These are phyloP conservation scores for Coemansia sp. DNA, from an alignment of 192 early-diverging fungal species.

Conservation along the genomic window DNA sequence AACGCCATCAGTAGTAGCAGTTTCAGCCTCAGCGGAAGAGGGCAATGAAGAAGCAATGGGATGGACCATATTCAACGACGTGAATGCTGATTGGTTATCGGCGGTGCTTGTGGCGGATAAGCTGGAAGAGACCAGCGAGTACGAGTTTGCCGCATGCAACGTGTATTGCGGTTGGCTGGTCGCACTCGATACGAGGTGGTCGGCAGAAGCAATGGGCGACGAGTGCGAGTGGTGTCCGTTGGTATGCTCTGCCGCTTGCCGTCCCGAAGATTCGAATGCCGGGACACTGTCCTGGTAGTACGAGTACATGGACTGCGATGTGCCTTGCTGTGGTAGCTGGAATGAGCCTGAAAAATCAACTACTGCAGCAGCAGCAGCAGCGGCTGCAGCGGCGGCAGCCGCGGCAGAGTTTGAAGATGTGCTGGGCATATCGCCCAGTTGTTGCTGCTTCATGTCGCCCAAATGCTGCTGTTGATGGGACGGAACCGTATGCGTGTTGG, in stretches of 20 bases:
- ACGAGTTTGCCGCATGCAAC: constrained; percentile 18
- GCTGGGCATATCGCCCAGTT: neutral
- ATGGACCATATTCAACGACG: constrained; percentile 36
- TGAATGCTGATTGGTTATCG: constrained; percentile 8
- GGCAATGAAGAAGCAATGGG: constrained; percentile 13
- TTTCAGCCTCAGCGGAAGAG: neutral
- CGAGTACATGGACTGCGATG: constrained; percentile 23
- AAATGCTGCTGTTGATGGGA: too few species aligned
- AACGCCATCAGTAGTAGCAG: neutral
- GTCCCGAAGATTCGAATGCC: constrained; percentile 15
- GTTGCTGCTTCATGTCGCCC: neutral
- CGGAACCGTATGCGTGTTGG: neutral
- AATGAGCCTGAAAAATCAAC: constrained; percentile 41
- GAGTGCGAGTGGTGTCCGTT: constrained; percentile 24
- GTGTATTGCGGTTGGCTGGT: constrained; percentile 27
- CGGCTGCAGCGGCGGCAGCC: constrained; percentile 6
- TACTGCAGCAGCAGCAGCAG: constrained; percentile 28
- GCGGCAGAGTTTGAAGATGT: constrained; percentile 8
- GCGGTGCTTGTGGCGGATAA: neutral
- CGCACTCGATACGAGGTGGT: constrained; percentile 19
- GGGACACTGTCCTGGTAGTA: constrained; percentile 39
- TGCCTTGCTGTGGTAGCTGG: constrained; percentile 28
- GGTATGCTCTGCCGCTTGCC: constrained; percentile 15
- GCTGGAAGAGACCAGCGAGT: constrained; percentile 22
- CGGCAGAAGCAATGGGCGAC: constrained; percentile 15